A percentile compares a stretch with the other conserved stretches of the same genome.
These are phyloP conservation scores for Candida patagonica DNA, from an alignment of 805 yeast species.

Conservation along the genomic window DNA sequence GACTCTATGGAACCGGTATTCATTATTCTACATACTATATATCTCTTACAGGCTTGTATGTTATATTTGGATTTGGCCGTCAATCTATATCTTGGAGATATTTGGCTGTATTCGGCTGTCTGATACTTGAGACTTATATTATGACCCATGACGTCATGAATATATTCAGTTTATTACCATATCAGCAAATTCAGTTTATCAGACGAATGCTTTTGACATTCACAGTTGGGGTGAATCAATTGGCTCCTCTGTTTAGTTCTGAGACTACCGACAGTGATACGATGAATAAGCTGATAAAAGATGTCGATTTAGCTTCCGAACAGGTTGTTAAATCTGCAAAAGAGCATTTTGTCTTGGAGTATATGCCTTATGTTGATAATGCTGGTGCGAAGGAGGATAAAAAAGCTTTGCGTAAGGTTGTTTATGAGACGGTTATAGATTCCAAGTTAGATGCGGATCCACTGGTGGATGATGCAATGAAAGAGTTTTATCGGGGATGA, in stretches of 20 bases:
- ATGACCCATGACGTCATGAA: constrained; percentile 16
- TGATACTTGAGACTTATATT: constrained; percentile 17
- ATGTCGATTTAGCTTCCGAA: neutral
- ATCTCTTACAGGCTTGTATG: neutral
- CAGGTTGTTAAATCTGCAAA: constrained; percentile 1
- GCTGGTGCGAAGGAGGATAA: no score
- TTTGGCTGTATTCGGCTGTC: constrained; percentile 13
- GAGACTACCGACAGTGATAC: constrained; percentile 4
- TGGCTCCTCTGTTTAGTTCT: constrained; percentile 14
- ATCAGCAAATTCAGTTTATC: constrained; percentile 15
- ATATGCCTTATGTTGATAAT: neutral
- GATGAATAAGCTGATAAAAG: neutral
- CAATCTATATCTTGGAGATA: constrained; percentile 21
- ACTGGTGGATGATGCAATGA: neutral
- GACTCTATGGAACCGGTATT: neutral
- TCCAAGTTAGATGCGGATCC: neutral
- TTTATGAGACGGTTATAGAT: no score
- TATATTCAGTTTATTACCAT: constrained; percentile 11
- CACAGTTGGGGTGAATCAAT: constrained; percentile 19
- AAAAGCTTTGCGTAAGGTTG: no score
- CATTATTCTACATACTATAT: neutral
- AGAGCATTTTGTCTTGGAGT: neutral
- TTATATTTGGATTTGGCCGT: constrained; percentile 14
- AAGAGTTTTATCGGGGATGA: neutral
- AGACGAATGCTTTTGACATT: constrained; percentile 14